phyloP scores from a whole-genome alignment of 2,329 filamentous ascomycete genomes.

The Esteya vermicola region DNA sequence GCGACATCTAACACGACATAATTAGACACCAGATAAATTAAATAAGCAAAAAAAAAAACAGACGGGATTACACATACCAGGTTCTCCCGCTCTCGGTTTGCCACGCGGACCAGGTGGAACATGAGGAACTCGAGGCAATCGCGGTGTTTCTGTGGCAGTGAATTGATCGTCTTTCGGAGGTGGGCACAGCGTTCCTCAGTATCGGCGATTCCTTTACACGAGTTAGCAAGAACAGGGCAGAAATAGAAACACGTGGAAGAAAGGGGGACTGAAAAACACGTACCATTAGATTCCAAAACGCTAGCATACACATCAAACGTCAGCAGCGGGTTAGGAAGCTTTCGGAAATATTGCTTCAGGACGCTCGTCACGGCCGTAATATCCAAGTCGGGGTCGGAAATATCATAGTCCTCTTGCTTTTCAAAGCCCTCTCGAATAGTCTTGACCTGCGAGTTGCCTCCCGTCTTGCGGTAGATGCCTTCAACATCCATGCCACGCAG shows the following conservation, averaged over 20 bases:
- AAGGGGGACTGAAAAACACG: slow-evolving; percentile 18
- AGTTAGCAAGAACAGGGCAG: slow-evolving; percentile 11
- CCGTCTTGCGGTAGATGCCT: slow-evolving; percentile 95
- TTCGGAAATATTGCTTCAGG: slow-evolving; percentile 94
- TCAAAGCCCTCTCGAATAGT: slow-evolving; percentile 86
- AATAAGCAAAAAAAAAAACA: not conserved
- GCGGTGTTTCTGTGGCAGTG: slow-evolving; percentile 69
- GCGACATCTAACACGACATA: slow-evolving; percentile 58
- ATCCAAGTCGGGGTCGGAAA: slow-evolving; percentile 84
- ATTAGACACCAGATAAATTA: not conserved
- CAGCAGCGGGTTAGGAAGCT: slow-evolving; percentile 75
- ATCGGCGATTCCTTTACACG: slow-evolving; percentile 42
- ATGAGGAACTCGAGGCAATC: slow-evolving; percentile 89
- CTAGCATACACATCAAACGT: slow-evolving; percentile 88
- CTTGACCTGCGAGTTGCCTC: slow-evolving; percentile 82
- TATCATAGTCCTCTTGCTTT: slow-evolving; percentile 71
- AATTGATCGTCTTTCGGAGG: slow-evolving; percentile 58
- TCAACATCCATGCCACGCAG: slow-evolving; percentile 92
- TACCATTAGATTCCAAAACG: slow-evolving; percentile 67
- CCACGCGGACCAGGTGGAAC: slow-evolving; percentile 82
- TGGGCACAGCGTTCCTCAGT: slow-evolving; percentile 54
- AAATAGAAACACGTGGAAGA: not conserved
- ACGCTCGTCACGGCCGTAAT: slow-evolving; percentile 94
- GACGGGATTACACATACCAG: too few relatives aligned
- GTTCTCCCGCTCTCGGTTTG: slow-evolving; percentile 70